Evolutionary conservation across 805 yeast species (phyloP).

Genomic region (Kluyveromyces dobzhanskii): DNA sequence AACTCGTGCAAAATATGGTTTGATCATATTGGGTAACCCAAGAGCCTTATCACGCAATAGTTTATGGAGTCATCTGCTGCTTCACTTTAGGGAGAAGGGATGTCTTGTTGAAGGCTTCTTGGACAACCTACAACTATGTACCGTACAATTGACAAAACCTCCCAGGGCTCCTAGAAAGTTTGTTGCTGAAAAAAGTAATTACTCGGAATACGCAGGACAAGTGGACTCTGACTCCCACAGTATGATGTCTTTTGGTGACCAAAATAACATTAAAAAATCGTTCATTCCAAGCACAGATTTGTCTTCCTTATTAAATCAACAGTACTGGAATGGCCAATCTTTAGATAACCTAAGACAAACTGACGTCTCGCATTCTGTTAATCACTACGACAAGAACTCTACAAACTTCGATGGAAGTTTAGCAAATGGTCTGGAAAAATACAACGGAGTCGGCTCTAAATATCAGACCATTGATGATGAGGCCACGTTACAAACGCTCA

Average conservation of each 20-base stretch:
- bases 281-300: constrained; percentile 17
- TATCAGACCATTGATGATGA: constrained; percentile 4
- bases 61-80: constrained; percentile 70
- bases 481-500: neutral
- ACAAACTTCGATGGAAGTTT: constrained; percentile 15
- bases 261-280: constrained; percentile 8
- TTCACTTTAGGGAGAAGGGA: constrained; percentile 75
- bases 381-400: constrained; percentile 9
- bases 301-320: constrained; percentile 18
- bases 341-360: constrained; percentile 5
- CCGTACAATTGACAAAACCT: constrained; percentile 44
- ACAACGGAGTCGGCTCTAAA: constrained; percentile 6
- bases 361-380: constrained; percentile 3
- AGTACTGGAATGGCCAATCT: constrained; percentile 14
- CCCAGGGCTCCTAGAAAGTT: constrained; percentile 1
- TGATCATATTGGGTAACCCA: constrained; percentile 79
- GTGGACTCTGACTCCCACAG: constrained; percentile 28
- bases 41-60: constrained; percentile 58
- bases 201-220: constrained; percentile 7
- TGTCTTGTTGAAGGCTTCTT: constrained; percentile 86
- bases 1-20: constrained; percentile 80
- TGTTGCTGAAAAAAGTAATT: constrained; percentile 6
- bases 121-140: constrained; percentile 66
- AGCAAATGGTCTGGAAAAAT: constrained; percentile 15
- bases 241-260: constrained; percentile 26